Base-by-base conservation (phyloP, 805 yeast species). In the Grigorovia yakushimaensis region DNA sequence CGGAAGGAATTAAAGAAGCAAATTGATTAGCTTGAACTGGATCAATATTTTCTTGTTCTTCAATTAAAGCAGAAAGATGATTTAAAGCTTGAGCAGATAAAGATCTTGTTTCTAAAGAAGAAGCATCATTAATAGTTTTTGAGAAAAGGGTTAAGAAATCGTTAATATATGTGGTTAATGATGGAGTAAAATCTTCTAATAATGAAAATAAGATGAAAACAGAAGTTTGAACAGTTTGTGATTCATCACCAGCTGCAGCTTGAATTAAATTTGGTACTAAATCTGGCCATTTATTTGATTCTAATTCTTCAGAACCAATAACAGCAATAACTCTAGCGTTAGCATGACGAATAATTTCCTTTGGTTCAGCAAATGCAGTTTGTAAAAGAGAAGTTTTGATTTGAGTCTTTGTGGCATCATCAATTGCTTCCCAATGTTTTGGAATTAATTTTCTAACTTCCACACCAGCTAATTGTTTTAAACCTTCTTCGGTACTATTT, bases 381-480 rank as follows among this genome's bases (percentile, higher is more conserved):
- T 77, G 73, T 56, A 91, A 74, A 51, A 91, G 67, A 24, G 91
- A 73, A 35, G 72, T 72, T 62, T 86, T 81, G 62, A 93, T 81
- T 48, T 74, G 74, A 39, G 73, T 70, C 67, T 81, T 80, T 47
- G 76, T 61, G 7, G 71, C 51, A 20, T 65, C 78, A 54, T 70
- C 73, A 20, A 66, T 36, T 11, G 54, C 24, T 21, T 58, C 65
- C 98, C 98, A 93, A 60, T 79, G 81, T 54, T 74, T 72, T 46
- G 73, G 61, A 38, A 89, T 79, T 61, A 84, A 77, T 67, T 93
- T 93, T 69, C 96, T 81, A 39, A 89, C 88, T 71, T 93, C 98
- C 52, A 93, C 96, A 51, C 96, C 94, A n/a, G 97, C 94, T 51
- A 93, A 74, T 67, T 88, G 95, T 60, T 86, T 84, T 56, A 89